Percentiles rank a stretch among this genome's conserved stretches.
phyloP scores from a whole-genome alignment of 2,329 filamentous ascomycete species.

The Alternaria hordeiaustralica region DNA sequence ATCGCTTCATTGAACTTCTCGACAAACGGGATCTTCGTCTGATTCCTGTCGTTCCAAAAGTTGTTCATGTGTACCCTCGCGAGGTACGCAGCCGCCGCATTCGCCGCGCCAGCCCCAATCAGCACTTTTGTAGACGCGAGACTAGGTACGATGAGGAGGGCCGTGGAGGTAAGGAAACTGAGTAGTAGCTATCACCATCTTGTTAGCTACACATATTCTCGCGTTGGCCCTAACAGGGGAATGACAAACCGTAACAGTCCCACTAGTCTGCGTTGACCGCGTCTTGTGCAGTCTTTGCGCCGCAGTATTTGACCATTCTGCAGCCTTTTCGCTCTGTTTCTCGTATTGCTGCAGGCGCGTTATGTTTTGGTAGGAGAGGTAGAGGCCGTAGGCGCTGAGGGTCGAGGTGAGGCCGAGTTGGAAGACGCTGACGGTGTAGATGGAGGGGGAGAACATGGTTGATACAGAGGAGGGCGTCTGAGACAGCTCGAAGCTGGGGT shows the following conservation, averaged over 20 bases:
- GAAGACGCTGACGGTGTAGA: background rate
- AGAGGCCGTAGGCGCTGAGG: slow-evolving; percentile 40
- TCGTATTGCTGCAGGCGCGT: slow-evolving; percentile 47
- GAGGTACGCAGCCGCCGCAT: slow-evolving; percentile 17
- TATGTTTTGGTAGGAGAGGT: slow-evolving; percentile 46
- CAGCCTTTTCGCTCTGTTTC: slow-evolving; percentile 42
- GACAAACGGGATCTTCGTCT: slow-evolving; percentile 44
- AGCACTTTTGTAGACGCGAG: slow-evolving; percentile 9
- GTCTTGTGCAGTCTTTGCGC: slow-evolving; percentile 45
- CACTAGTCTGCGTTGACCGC: slow-evolving; percentile 43
- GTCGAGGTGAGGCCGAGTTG: slow-evolving; percentile 26
- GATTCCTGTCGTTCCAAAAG: slow-evolving; percentile 44
- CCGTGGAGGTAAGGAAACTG: slow-evolving; percentile 23
- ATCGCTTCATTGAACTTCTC: slow-evolving; percentile 48
- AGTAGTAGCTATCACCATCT: background rate
- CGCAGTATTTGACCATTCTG: slow-evolving; percentile 45
- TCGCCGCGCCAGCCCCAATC: slow-evolving; percentile 14
- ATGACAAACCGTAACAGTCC: slow-evolving; percentile 37
- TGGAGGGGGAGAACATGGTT: background rate
- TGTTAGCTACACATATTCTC: background rate
- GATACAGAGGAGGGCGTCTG: background rate
- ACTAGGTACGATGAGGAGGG: slow-evolving; percentile 23
- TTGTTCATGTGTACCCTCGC: slow-evolving; percentile 36
- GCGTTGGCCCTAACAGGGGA: background rate
- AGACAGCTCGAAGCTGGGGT: background rate